These are phyloP conservation scores for Lodderomyces jiufengensis DNA, from an alignment of 1,139 yeast species.

Conservation along the genomic window DNA sequence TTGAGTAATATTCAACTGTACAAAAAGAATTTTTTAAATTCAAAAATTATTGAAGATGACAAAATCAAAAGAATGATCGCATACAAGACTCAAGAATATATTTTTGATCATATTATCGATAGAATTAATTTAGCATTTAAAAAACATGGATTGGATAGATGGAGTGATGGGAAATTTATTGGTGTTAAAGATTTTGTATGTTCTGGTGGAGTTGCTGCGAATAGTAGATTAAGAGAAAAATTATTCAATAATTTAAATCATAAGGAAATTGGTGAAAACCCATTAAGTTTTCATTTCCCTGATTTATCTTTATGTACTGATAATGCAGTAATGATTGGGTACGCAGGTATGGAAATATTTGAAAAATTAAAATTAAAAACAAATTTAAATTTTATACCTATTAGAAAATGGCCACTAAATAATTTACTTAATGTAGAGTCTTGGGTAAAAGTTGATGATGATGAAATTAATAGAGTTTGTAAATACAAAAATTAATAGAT, in stretches of 20 bases:
- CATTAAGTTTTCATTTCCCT: constrained; percentile 55
- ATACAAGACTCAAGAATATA: constrained; percentile 56
- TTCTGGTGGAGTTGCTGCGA: constrained; percentile 95
- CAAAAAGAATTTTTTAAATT: constrained; percentile 9
- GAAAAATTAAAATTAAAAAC: constrained; percentile 52
- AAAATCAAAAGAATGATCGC: constrained; percentile 45
- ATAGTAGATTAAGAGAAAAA: constrained; percentile 51
- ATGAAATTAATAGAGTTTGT: constrained; percentile 14
- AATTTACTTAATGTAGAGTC: constrained; percentile 47
- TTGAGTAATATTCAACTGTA: constrained; percentile 50
- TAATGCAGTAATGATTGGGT: constrained; percentile 95
- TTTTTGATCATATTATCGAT: constrained; percentile 69
- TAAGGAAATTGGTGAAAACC: constrained; percentile 8
- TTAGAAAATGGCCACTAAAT: constrained; percentile 72
- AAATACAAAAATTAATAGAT: constrained; percentile 9
- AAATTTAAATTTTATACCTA: constrained; percentile 51
- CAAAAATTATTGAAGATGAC: constrained; percentile 14
- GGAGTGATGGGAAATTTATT: constrained; percentile 32
- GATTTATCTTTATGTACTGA: constrained; percentile 78
- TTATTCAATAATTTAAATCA: constrained; percentile 34
- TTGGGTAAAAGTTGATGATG: constrained; percentile 35
- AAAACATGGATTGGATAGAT: constrained; percentile 26
- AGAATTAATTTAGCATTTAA: constrained; percentile 54
- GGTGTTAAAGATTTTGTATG: constrained; percentile 62
- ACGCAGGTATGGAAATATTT: constrained; percentile 88